These are phyloP conservation scores for Suillus fuscotomentosus DNA, from an alignment of 768 basidiomycete species.

Conservation along the genomic window DNA sequence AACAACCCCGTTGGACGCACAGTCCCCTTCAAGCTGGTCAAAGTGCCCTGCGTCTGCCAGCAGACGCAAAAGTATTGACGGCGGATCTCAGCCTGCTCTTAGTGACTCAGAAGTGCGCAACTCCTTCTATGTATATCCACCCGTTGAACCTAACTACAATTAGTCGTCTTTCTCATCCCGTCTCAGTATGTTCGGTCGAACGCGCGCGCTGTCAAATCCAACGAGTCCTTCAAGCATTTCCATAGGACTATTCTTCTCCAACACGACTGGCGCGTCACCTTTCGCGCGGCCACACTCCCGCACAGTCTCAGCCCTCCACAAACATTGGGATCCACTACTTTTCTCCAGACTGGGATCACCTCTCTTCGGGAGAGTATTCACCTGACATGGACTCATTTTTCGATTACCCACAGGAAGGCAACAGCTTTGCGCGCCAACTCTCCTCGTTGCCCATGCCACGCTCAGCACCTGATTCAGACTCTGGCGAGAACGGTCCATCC, in stretches of 20 bases:
- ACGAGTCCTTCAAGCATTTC: constrained; percentile 31
- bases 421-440: constrained; percentile 45
- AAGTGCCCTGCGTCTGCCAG: constrained; percentile 66
- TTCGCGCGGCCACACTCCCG: constrained; percentile 68
- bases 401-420: constrained; percentile 34
- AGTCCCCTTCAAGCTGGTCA: constrained; percentile 75
- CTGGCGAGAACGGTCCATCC: constrained; percentile 49
- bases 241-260: constrained; percentile 40
- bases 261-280: constrained; percentile 41
- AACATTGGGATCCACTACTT: constrained; percentile 40
- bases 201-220: constrained; percentile 73
- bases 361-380: constrained; percentile 33
- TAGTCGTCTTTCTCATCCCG: constrained; percentile 36
- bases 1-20: constrained; percentile 55
- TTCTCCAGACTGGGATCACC: constrained; percentile 38
- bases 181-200: constrained; percentile 47
- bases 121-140: background rate
- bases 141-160: constrained; percentile 6
- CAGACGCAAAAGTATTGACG: constrained; percentile 73
- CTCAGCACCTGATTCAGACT: constrained; percentile 39
- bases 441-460: constrained; percentile 61
- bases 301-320: constrained; percentile 45
- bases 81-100: constrained; percentile 42
- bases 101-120: constrained; percentile 75
- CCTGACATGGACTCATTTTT: constrained; percentile 36